Base-by-base conservation (phyloP, 129 eudicot species). In the Tagetes patula region DNA sequence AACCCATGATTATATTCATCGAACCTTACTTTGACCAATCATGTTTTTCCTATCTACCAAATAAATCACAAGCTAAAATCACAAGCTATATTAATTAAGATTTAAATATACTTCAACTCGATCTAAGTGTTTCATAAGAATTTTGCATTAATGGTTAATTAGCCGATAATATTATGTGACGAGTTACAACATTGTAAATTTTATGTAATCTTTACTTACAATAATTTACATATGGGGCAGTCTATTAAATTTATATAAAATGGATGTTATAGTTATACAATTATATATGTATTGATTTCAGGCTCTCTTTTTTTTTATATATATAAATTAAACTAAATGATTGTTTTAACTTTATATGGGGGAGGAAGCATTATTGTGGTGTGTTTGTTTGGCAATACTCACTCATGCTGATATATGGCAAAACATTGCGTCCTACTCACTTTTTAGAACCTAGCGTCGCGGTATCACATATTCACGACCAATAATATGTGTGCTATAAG, bases 21-120 rank as follows among this genome's bases (percentile, higher is more conserved):
- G 49, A 76, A 76, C 46, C 61, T 33, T 67, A 56, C 49, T 76
- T 76, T 76, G 68, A 76, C 69, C 49, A 14, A 20, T 43, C 80
- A 76, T 67, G 6, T 43, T n/a, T 31, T 76, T 65, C 12, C 50
- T 36, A n/a, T 33, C 48, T 20, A 52, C 66, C 73, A 52, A 65
- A 49, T 64, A 64, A 38, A 39, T 40, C 69, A 74, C 59, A 39
- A 20, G 59, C 37, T 36, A 7, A 34, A 20, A 4, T 6, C 30
- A 13, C 2, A 74, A 20, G 27, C 27, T 20, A 20, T 20, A 20
- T 20, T 20, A 20, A 20, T 20, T 20, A 20, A 20, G 27, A 20
- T 20, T 39, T 50, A 38, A 9, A 30, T 4, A 38, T 55, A 8
- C 31, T 65, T 27, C 8, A 3, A 13, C 11, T 75, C 74, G 67